A percentile compares a stretch with the other conserved stretches of the same genome.
Evolutionary conservation across 1,284 basidiomycete species (phyloP).

Genomic region (Cutaneotrichosporon sp.): DNA sequence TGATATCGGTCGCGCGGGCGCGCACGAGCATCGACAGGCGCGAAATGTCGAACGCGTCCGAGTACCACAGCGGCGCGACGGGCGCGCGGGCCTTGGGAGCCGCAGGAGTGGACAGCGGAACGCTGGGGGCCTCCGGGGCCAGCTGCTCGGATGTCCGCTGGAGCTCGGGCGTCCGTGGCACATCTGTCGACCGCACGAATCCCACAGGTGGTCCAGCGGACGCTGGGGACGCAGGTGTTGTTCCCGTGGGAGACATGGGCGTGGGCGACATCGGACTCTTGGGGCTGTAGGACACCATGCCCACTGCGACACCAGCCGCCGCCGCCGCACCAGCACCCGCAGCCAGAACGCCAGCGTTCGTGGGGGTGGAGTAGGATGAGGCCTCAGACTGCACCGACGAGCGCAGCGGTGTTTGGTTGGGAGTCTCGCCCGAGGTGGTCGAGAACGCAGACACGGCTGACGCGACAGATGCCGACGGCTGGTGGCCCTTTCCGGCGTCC

Average conservation of each 20-base stretch:
- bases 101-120: too few relatives aligned
- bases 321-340: not conserved
- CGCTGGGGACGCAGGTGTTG: conserved; percentile 10
- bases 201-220: conserved; percentile 5
- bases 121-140: too few relatives aligned
- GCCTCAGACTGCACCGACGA: conserved; percentile 5
- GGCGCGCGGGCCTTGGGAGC: not conserved
- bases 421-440: not conserved
- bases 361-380: not conserved
- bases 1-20: conserved; percentile 28
- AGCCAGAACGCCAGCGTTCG: not conserved
- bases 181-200: not conserved
- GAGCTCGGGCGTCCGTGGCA: not conserved
- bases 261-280: not conserved
- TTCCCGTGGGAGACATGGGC: conserved; percentile 3
- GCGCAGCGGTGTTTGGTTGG: conserved; percentile 1
- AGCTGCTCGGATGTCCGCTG: not conserved
- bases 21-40: conserved; percentile 47
- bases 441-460: conserved; percentile 2
- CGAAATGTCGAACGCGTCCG: conserved; percentile 47
- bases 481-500: not conserved
- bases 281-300: not conserved
- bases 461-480: conserved; percentile 3
- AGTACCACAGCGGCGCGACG: conserved; percentile 47
- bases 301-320: not conserved